These are phyloP conservation scores for Sporothrix brunneoviolacea DNA, from an alignment of 2,329 filamentous ascomycete species.

Conservation along the genomic window DNA sequence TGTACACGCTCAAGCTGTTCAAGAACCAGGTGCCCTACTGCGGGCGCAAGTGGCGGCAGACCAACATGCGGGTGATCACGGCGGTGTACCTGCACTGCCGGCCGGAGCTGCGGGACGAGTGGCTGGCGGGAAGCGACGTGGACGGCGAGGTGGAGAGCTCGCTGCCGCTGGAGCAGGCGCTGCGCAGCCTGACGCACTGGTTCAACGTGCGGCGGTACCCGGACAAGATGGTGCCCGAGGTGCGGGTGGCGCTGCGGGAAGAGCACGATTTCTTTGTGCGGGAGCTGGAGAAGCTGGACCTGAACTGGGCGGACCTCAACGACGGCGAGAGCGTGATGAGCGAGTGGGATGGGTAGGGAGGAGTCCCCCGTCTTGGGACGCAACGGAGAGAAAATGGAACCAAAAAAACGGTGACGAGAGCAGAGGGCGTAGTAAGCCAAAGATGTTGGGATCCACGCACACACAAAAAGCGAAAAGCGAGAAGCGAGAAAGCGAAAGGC, in stretches of 20 bases:
- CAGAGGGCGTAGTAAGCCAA: not conserved
- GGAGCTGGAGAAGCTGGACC: slow-evolving; percentile 67
- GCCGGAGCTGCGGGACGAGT: slow-evolving; percentile 89
- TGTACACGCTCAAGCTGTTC: slow-evolving; percentile 96
- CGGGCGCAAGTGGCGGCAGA: slow-evolving; percentile 94
- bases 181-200: slow-evolving; percentile 89
- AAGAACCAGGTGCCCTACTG: slow-evolving; percentile 98
- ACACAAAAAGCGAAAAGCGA: no score
- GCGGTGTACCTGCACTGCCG: slow-evolving; percentile 91
- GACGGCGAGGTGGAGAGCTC: slow-evolving; percentile 93
- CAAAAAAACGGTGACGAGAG: no score
- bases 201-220: slow-evolving; percentile 80
- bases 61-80: slow-evolving; percentile 98
- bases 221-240: slow-evolving; percentile 61
- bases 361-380: no score
- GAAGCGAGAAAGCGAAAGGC: no score
- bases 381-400: no score
- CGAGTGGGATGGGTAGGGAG: slow-evolving; percentile 18
- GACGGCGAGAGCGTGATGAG: slow-evolving; percentile 24
- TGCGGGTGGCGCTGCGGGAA: slow-evolving; percentile 55
- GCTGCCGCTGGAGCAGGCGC: slow-evolving; percentile 81
- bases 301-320: slow-evolving; percentile 39
- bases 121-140: slow-evolving; percentile 84
- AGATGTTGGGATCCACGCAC: no score
- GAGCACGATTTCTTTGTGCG: slow-evolving; percentile 74